These are phyloP conservation scores for Rhizopogon vulgaris DNA, from an alignment of 768 basidiomycete genomes.

Conservation along the genomic window DNA sequence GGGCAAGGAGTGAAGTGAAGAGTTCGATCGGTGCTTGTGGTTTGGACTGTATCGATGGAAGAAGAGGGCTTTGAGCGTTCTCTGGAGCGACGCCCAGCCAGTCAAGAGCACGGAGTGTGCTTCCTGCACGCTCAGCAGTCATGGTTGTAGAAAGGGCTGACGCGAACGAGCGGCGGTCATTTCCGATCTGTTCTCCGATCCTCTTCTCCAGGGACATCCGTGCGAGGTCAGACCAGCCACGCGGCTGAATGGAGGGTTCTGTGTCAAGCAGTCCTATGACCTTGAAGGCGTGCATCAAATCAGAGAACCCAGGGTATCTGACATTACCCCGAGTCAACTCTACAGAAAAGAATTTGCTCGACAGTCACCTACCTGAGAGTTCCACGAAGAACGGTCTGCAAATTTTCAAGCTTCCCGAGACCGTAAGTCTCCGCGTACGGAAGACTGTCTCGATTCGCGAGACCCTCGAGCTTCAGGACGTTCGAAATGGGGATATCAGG, in stretches of 20 bases:
- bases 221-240: slow-evolving; percentile 31
- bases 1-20: slow-evolving; percentile 65
- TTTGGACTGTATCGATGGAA: slow-evolving; percentile 31
- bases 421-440: slow-evolving; percentile 64
- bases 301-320: slow-evolving; percentile 82
- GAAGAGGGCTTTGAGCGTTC: not conserved
- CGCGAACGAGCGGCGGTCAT: slow-evolving; percentile 26
- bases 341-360: not conserved
- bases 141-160: slow-evolving; percentile 26
- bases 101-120: slow-evolving; percentile 36
- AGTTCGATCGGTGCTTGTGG: slow-evolving; percentile 64
- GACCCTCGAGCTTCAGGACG: slow-evolving; percentile 67
- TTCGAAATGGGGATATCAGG: slow-evolving; percentile 59
- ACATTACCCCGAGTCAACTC: not conserved
- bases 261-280: slow-evolving; percentile 60
- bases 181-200: slow-evolving; percentile 19
- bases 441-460: slow-evolving; percentile 82
- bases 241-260: slow-evolving; percentile 10
- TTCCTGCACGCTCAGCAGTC: slow-evolving; percentile 13
- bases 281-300: slow-evolving; percentile 68
- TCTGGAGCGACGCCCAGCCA: slow-evolving; percentile 25
- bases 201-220: slow-evolving; percentile 27
- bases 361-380: slow-evolving; percentile 57
- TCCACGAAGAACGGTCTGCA: slow-evolving; percentile 74
- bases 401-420: slow-evolving; percentile 32